Conservation (phyloP, 2,329 filamentous ascomycete genomes). For the Penicillium aurantiogriseum region DNA sequence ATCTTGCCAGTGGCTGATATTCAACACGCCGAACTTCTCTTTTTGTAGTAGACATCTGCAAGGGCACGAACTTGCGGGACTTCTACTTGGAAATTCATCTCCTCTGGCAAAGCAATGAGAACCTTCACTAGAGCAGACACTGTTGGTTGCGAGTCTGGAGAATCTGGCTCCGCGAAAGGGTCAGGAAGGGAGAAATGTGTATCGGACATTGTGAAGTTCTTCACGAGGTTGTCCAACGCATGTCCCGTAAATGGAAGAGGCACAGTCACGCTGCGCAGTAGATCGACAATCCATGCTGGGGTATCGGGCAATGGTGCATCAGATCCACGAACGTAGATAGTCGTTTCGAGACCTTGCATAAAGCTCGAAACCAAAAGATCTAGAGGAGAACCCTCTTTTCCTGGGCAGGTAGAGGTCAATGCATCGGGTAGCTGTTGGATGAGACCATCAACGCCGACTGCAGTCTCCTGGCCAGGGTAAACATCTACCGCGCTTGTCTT, state of each 20-base stretch:
- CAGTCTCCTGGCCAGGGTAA: constrained; percentile 65
- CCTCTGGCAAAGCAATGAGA: constrained; percentile 72
- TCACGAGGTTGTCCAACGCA: constrained; percentile 77
- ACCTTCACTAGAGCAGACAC: constrained; percentile 83
- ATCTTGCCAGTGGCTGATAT: constrained; percentile 77
- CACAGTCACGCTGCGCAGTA: constrained; percentile 77
- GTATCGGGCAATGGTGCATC: constrained; percentile 64
- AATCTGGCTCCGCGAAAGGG: constrained; percentile 71
- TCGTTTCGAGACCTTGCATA: constrained; percentile 74
- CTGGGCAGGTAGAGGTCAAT: constrained; percentile 71
- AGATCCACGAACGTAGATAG: constrained; percentile 79
- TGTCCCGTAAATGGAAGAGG: constrained; percentile 81
- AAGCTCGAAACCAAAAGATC: constrained; percentile 79
- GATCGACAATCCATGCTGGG: constrained; percentile 76
- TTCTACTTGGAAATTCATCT: constrained; percentile 81
- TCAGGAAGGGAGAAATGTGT: constrained; percentile 84
- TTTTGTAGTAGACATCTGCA: constrained; percentile 77
- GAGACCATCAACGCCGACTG: constrained; percentile 67
- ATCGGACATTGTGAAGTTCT: constrained; percentile 80
- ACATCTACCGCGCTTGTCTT: constrained; percentile 66
- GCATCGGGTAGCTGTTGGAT: constrained; percentile 71
- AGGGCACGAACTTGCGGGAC: constrained; percentile 74
- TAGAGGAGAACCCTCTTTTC: constrained; percentile 75
- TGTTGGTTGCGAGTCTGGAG: constrained; percentile 69
- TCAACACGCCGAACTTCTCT: constrained; percentile 75